Base-by-base conservation (phyloP, 495 filamentous ascomycete species). In the Paragyromitra xinjiangensis region DNA sequence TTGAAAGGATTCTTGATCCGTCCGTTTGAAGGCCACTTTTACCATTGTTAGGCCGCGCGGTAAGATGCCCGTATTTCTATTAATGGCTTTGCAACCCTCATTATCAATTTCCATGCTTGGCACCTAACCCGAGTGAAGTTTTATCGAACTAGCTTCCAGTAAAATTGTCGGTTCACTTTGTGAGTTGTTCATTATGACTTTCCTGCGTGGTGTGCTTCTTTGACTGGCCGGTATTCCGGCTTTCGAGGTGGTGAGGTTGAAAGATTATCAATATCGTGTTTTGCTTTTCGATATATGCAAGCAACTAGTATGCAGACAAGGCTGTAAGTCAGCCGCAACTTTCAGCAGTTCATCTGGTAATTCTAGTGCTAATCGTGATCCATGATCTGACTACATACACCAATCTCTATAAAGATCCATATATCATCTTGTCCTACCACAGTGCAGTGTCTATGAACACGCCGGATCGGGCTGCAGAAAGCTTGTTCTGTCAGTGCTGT, bases 111-210 rank as follows among this genome's bases (percentile, higher is more conserved):
- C 45, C 22, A 55, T 42, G 50, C 65, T 71, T 75, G 58, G 73
- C 48, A 69, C 29, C 24, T 39, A 65, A 48, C 44, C 24, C 16
- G 59, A 45, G 24, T 65, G 48, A 53, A 34, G 56, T 34, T 51
- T 76, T 40, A 39, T 50, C 73, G 73, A 64, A 76, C 65, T 64
- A 22, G 50, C 45, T 53, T 22, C 39, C 50, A 37, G 66, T 14
- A 71, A 62, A 45, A 56, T 51, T 64, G 22, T 67, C 14, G 37
- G 58, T 71, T 53, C 24, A 39, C 39, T 26, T 37, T 77, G 73
- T 77, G 69, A 77, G 74, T 77, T 77, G 69, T 77, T 29, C 69
- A 77, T 77, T 77, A 64, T 66, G 74, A 77, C 69, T 77, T 77
- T 64, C 69, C 61, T 73, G 74, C 61, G 69, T 34, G 26, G 44